Base-by-base conservation (phyloP, 2,329 filamentous ascomycete species). In the Parastagonospora nodorum region DNA sequence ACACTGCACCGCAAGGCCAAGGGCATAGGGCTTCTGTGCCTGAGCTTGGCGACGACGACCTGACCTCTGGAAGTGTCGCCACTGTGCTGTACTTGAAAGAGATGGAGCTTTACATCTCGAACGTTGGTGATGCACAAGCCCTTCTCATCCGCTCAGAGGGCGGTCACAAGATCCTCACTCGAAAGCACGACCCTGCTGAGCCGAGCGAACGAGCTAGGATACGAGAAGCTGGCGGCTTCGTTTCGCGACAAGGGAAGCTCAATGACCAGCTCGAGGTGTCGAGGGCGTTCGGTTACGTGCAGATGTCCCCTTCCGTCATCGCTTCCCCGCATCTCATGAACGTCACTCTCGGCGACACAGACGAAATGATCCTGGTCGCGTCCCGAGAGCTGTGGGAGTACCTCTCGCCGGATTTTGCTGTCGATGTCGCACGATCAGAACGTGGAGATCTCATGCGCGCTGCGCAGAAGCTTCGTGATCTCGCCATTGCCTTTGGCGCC, bases 371-470 rank as follows among this genome's bases (percentile, higher is more conserved):
- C 45, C 77, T 99, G 44, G 81, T 99, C 51, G 94, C 92, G 2
- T 97, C 92, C 6, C 87, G 86, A 58, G 93, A 99, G 69, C 83
- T 99, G 8, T 99, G 94, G 94, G 92, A 97, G 58, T 96, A 92
- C 71, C 82, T 99, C 9, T 88, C 89, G 1, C 90, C 92, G 2
- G 91, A 94, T 47, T 84, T 97, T 46, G 89, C 96, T 8, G 92
- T 96, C 19, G 95, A 99, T 71, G 87, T 97, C 46, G 92, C 91
- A 14, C 84, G 92, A 55, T 88, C 88, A 19, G 93, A 96, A 74
- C 87, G 92, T 6, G 84, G 85, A 39, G 93, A 99, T 71, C 81
- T 97, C 38, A 99, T 99, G 94, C 84, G 90, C 47, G 94, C 93
- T 12, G 89, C 94, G 4, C 93, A 97, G 72, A 96, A 96, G 76